Base-by-base conservation (phyloP, 2,329 filamentous ascomycete genomes). In the Ophiocordyceps camponoti-leonardi region DNA sequence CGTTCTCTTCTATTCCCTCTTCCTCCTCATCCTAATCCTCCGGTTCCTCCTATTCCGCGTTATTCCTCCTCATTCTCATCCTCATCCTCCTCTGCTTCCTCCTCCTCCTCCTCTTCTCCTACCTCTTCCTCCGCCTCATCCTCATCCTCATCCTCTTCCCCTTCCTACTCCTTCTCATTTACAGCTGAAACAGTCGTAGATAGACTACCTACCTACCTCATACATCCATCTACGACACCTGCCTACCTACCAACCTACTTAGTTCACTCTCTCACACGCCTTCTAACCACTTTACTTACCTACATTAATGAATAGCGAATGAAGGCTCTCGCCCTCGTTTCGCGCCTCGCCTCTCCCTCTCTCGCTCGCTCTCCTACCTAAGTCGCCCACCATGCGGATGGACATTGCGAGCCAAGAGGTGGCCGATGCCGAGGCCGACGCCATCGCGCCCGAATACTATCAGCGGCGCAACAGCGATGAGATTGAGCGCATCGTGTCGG, bases 401-500 rank as follows among this genome's bases (percentile, higher is more conserved):
- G 66, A 78, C 57, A 63, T 66, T 49, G 63, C 75, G 52, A 76
- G 81, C 57, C 65, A 64, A 48, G 67, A 72, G 50, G 59, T 81
- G 54, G 58, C 65, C 49, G 64, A 60, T 31, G 72, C 72, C 40
- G 78, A 82, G 61, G 62, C 59, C 48, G 71, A 72, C 51, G 77
- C 77, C 43, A 19, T 19, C n/a, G 68, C 65, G 40, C 67, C 66
- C 16, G 55, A 55, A 23, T 58, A 50, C 47, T 61, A 66, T 48
- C 58, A 57, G 16, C 58, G 50, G 43, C 67, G 68, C 46, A 56
- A 63, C 31, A 74, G 67, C 56, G 57, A 69, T 53, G 71, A 73
- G 64, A 74, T 83, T 49, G 75, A 79, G 54, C 73, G 78, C 33
- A 72, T 77, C n/a, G 53, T 67, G 19, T 72, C 75, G 5, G 63